phyloP scores from a whole-genome alignment of 169 alveolate genomes.

The Plasmodium malariae region DNA sequence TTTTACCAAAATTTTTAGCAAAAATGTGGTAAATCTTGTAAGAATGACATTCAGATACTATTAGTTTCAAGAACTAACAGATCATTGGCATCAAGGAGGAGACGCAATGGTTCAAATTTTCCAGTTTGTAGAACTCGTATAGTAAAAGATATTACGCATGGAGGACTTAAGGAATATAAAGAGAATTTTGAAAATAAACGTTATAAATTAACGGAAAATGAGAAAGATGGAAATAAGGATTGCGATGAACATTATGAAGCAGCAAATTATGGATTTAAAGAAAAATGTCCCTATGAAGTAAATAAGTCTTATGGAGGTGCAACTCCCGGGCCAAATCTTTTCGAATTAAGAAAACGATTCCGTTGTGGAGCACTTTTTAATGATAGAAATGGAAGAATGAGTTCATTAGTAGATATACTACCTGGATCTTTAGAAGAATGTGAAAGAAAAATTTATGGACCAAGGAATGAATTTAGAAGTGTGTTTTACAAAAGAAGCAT shows the following conservation, averaged over 20 bases:
- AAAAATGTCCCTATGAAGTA: constrained; percentile 27
- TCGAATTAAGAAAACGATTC: constrained; percentile 21
- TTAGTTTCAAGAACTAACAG: neutral
- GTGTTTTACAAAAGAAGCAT: too few species aligned
- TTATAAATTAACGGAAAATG: constrained; percentile 34
- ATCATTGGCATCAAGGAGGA: neutral
- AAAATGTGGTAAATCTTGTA: neutral
- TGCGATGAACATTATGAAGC: constrained; percentile 52
- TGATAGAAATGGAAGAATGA: neutral
- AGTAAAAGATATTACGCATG: constrained; percentile 20
- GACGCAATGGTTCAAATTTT: neutral
- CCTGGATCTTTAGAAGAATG: too few species aligned
- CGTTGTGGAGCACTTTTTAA: neutral
- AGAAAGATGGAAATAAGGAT: constrained; percentile 20
- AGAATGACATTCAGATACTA: neutral
- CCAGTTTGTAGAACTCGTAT: neutral
- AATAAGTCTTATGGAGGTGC: neutral
- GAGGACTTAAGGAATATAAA: constrained; percentile 31
- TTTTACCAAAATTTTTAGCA: neutral
- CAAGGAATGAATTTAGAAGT: too few species aligned
- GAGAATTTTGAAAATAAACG: constrained; percentile 29
- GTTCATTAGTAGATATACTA: too few species aligned
- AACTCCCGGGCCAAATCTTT: constrained; percentile 8
- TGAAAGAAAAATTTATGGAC: too few species aligned
- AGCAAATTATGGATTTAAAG: constrained; percentile 39